Conservation (phyloP, 2,329 filamentous ascomycete species). For the Paraphoma sp. region DNA sequence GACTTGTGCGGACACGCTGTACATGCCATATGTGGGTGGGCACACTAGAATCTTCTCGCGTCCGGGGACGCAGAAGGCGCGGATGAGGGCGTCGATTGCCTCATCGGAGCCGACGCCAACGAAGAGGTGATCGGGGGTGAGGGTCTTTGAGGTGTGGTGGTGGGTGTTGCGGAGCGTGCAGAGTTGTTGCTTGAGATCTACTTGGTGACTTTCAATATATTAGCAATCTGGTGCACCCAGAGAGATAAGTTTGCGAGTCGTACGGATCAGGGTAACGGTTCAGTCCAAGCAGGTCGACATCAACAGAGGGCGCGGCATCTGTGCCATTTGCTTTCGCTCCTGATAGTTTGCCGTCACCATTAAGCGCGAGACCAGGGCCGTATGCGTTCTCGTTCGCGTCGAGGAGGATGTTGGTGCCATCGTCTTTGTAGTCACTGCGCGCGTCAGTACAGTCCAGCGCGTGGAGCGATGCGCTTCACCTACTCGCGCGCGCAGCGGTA, state of each 20-base stretch:
- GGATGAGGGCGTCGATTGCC: slow-evolving; percentile 91
- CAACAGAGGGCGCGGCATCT: slow-evolving; percentile 53
- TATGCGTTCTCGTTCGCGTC: slow-evolving; percentile 99
- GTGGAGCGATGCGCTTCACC: slow-evolving; percentile 31
- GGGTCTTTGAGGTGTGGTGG: slow-evolving; percentile 73
- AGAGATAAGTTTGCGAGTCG: neutral
- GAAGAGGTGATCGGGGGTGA: slow-evolving; percentile 85
- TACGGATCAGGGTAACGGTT: slow-evolving; percentile 93
- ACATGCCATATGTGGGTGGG: slow-evolving; percentile 99
- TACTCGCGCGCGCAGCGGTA: slow-evolving; percentile 63
- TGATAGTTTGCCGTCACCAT: slow-evolving; percentile 56
- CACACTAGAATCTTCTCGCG: slow-evolving; percentile 91
- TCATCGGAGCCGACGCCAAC: slow-evolving; percentile 96
- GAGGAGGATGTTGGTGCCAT: slow-evolving; percentile 92
- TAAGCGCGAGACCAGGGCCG: slow-evolving; percentile 75
- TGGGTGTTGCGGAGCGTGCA: slow-evolving; percentile 88
- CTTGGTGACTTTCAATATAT: slow-evolving; percentile 69
- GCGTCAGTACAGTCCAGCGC: slow-evolving; percentile 17
- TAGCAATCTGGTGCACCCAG: neutral
- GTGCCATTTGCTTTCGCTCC: slow-evolving; percentile 50
- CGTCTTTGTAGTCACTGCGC: slow-evolving; percentile 93
- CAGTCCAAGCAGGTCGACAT: slow-evolving; percentile 79
- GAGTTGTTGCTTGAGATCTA: slow-evolving; percentile 82
- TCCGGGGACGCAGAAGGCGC: slow-evolving; percentile 89
- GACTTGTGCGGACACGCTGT: slow-evolving; percentile 89